Evolutionary conservation across 139 green algal species (phyloP).

Genomic region (Trebouxia sp.): DNA sequence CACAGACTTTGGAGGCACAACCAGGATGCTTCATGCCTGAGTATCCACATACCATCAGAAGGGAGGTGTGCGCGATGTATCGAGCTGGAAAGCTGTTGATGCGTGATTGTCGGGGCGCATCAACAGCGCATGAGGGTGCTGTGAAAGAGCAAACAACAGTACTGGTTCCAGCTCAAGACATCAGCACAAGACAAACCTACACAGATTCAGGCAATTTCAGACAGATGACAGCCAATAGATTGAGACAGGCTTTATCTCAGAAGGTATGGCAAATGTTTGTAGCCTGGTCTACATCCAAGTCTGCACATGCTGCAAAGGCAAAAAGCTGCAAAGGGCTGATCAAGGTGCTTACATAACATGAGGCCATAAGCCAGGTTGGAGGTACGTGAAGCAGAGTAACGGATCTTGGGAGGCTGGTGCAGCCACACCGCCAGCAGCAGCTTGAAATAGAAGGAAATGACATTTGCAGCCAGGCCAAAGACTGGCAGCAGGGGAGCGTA

Average conservation of each 20-base stretch:
- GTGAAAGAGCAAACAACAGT: too few species aligned
- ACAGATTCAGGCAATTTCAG: too few species aligned
- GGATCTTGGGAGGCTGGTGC: constrained; percentile 35
- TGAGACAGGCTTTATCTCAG: background rate
- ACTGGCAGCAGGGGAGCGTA: constrained; percentile 43
- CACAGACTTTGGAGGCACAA: too few species aligned
- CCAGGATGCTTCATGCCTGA: too few species aligned
- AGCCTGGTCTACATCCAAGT: background rate
- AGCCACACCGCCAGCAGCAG: constrained; percentile 36
- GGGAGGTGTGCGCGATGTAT: too few species aligned
- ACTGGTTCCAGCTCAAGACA: too few species aligned
- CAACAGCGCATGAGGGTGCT: too few species aligned
- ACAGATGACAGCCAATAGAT: background rate
- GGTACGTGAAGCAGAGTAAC: constrained; percentile 43
- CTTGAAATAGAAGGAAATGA: constrained; percentile 41
- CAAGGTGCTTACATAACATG: constrained; percentile 35
- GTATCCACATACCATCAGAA: too few species aligned
- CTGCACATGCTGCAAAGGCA: background rate
- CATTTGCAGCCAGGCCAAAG: constrained; percentile 41
- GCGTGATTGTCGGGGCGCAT: too few species aligned
- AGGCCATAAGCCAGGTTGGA: constrained; percentile 47
- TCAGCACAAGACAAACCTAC: too few species aligned
- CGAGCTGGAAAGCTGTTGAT: too few species aligned
- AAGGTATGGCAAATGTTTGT: background rate
- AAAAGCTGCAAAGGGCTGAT: background rate